Evolutionary conservation across 2,329 filamentous ascomycete genomes (phyloP).

Genomic region (Dactylonectria estremocensis): DNA sequence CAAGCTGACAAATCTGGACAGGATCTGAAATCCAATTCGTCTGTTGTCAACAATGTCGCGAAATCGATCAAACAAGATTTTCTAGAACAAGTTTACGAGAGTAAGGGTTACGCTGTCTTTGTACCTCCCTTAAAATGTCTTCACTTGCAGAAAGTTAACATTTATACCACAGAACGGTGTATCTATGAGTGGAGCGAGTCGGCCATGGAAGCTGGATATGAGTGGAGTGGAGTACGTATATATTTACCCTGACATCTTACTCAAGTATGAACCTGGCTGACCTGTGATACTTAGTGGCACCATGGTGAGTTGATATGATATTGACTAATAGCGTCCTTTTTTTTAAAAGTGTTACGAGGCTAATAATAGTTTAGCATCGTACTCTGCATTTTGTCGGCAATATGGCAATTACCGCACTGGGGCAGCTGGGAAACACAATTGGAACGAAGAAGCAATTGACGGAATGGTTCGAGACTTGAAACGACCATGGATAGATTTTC

Average conservation of each 20-base stretch:
- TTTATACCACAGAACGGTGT: not conserved
- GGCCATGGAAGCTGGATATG: conserved; percentile 47
- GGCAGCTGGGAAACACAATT: conserved; percentile 51
- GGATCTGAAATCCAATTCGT: conserved; percentile 39
- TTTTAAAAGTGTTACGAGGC: not conserved
- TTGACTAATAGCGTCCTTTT: conserved; percentile 6
- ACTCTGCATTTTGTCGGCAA: conserved; percentile 60
- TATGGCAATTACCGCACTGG: conserved; percentile 55
- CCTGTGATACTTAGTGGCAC: conserved; percentile 48
- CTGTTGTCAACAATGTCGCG: conserved; percentile 19
- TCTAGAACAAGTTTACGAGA: conserved; percentile 20
- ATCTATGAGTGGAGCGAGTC: conserved; percentile 32
- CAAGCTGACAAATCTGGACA: conserved; percentile 39
- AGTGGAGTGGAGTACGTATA: conserved; percentile 56
- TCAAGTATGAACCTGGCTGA: conserved; percentile 13
- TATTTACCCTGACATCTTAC: not conserved
- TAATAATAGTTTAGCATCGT: conserved; percentile 46
- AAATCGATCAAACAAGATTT: conserved; percentile 32
- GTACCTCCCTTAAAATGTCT: fast-evolving
- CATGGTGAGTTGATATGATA: conserved; percentile 30
- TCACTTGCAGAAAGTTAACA: not conserved
- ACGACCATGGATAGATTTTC: conserved; percentile 51
- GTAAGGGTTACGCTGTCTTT: not conserved
- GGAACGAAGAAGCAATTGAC: conserved; percentile 62
- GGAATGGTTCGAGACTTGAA: conserved; percentile 54